Percentiles rank a stretch among this genome's conserved stretches.
These are phyloP conservation scores for Gossypium thurberi DNA, from an alignment of 345 rosid genomes.

Conservation along the genomic window DNA sequence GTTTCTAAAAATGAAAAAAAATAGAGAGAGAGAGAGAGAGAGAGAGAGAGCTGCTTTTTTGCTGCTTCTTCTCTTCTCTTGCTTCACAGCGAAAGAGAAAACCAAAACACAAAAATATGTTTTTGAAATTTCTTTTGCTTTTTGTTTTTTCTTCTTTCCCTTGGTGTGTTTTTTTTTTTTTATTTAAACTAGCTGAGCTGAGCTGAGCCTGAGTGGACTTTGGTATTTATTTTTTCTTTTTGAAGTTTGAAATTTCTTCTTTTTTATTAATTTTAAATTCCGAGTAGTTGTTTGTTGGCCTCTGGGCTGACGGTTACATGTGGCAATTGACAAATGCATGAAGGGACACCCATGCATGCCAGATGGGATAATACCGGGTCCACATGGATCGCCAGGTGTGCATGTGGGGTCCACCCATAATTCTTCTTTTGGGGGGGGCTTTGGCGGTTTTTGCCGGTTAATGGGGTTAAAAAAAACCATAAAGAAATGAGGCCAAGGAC, in stretches of 20 bases:
- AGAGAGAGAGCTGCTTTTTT: not conserved
- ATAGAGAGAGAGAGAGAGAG: not conserved
- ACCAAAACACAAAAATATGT: conserved; percentile 10
- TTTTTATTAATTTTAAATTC: conserved; percentile 5
- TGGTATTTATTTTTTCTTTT: conserved; percentile 11
- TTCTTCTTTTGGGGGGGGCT: not conserved
- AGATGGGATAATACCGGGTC: conserved; percentile 3
- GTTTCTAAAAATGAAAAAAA: not conserved
- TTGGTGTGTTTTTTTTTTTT: not conserved
- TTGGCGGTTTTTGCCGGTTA: not conserved
- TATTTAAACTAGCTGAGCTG: conserved; percentile 22
- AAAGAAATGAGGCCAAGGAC: not conserved
- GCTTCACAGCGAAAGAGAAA: conserved; percentile 15
- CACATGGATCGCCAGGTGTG: conserved; percentile 26
- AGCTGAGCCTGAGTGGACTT: conserved; percentile 30
- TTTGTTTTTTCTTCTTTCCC: conserved; percentile 14
- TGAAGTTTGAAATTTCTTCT: not conserved
- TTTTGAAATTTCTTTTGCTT: not conserved
- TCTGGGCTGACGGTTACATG: conserved; percentile 38
- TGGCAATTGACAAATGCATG: conserved; percentile 19
- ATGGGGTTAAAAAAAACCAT: not conserved
- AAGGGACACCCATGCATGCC: conserved; percentile 22
- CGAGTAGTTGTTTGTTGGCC: conserved; percentile 32
- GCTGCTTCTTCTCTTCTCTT: not conserved
- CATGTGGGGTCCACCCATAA: conserved; percentile 1